Base-by-base conservation (phyloP, 352 stramenopile genomes). In the Pythium folliculosum region DNA sequence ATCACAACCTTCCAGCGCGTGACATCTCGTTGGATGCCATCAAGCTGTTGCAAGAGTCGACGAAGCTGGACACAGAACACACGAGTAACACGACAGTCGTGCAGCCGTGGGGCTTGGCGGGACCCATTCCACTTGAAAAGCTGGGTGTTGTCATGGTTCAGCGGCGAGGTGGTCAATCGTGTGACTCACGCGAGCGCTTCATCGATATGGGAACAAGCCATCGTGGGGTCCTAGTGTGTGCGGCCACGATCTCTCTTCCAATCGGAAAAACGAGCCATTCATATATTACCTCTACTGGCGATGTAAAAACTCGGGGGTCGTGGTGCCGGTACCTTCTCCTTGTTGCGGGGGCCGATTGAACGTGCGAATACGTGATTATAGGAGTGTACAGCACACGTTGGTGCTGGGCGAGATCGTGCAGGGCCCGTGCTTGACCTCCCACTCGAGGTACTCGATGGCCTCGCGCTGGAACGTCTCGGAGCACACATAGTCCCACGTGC, bases 371-470 rank as follows among this genome's bases (percentile, higher is more conserved):
- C 37, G 37, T 43, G 37, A 38, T 70, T 81, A 85, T 65, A 81
- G 70, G 17, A 93, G 80, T 17, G 69, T 75, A 69, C 85, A 94
- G 71, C 85, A 94, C 59, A 71, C 78, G 57, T 94, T 91, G 40
- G 77, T 73, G 59, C 78, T 78, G 10, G 76, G 74, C 3, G 81
- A 74, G 50, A 88, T 81, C 5, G 79, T 89, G 69, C 84, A 92
- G 10, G 85, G 85, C 0, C 85, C 83, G 50, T 94, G 64, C 77
- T 91, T 91, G 65, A 89, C 77, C 67, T 94, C 84, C 83, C 84
- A 95, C 51, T 89, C 80, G 22, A 95, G 77, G 40, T 92, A 92
- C 60, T 95, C 86, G 47, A 93, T 84, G 22, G 86, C 83, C 63
- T 95, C 86, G 23, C 76, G 77, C 71, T 95, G 86, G 69, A 93